Conservation (phyloP, 2,329 filamentous ascomycete species). For the Metarhizium rileyi region DNA sequence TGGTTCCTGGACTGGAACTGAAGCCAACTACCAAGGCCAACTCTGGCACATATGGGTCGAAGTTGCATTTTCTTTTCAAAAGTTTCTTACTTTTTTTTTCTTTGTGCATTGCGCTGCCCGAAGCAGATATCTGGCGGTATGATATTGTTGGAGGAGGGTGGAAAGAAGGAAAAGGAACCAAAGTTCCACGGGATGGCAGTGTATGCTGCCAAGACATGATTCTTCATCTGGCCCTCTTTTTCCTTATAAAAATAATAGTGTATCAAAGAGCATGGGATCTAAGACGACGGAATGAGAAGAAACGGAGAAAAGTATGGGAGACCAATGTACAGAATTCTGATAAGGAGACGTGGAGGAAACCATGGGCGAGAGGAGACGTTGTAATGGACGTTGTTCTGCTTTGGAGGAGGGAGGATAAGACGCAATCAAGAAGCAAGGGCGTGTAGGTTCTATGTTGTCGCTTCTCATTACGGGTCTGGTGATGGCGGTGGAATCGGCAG, state of each 20-base stretch:
- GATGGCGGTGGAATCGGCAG: neutral
- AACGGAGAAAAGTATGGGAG: neutral
- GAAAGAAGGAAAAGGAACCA: neutral
- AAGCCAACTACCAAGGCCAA: conserved; percentile 20
- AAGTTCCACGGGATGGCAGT: neutral
- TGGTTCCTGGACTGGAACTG: conserved; percentile 22
- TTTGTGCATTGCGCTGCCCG: conserved; percentile 12
- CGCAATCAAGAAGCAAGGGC: neutral
- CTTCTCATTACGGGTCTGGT: neutral
- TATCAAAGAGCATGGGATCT: neutral
- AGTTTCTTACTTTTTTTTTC: conserved; percentile 9
- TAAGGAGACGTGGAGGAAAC: neutral
- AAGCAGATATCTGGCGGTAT: conserved; percentile 9
- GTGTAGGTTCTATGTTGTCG: no score
- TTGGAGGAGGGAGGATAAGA: neutral
- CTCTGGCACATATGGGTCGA: conserved; percentile 11
- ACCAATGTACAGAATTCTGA: neutral
- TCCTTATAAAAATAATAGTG: neutral
- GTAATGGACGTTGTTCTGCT: neutral
- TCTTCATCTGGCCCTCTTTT: neutral
- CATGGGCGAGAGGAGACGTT: neutral
- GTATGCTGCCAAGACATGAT: neutral
- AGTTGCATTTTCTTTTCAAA: conserved; percentile 7
- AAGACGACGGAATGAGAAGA: neutral
- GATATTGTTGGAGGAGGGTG: neutral